These are phyloP conservation scores for Nitzschia sp. DNA, from an alignment of 108 stramenopile genomes.

Conservation along the genomic window DNA sequence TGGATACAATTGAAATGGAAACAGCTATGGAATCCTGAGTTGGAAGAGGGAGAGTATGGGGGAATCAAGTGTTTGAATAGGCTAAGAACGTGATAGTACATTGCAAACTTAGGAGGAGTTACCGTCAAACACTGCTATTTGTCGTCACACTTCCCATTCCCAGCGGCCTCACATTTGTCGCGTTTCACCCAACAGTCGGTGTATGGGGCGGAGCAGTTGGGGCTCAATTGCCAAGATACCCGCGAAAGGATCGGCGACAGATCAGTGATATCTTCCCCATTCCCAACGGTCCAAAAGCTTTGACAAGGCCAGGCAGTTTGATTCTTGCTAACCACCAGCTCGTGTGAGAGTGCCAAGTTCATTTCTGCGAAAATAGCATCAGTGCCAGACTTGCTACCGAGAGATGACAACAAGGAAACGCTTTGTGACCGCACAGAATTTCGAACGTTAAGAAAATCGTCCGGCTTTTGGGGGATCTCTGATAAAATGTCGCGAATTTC, in stretches of 20 bases:
- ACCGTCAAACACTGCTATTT: background rate
- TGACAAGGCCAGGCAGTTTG: conserved; percentile 74
- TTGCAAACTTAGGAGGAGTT: background rate
- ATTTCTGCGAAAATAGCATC: conserved; percentile 36
- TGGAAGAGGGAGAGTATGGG: too few relatives aligned
- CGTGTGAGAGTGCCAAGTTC: conserved; percentile 51
- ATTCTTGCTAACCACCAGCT: conserved; percentile 56
- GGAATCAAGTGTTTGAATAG: too few relatives aligned
- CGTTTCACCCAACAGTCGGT: conserved; percentile 62
- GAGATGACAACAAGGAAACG: conserved; percentile 8
- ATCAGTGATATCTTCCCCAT: conserved; percentile 16
- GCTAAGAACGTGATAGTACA: background rate
- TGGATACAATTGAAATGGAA: background rate
- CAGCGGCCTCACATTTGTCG: conserved; percentile 70
- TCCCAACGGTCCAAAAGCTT: conserved; percentile 72
- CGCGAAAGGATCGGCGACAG: conserved; percentile 24
- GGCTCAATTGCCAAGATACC: conserved; percentile 52
- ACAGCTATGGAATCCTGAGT: too few relatives aligned
- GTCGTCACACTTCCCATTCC: conserved; percentile 54
- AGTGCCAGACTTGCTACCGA: too few relatives aligned
- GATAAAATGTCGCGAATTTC: conserved; percentile 20
- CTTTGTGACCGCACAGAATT: conserved; percentile 13
- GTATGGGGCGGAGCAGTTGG: conserved; percentile 62
- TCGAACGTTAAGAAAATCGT: background rate
- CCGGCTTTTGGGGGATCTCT: background rate